Percentiles rank a stretch among this genome's conserved stretches.
These are phyloP conservation scores for Euphrasia arctica DNA, from an alignment of 305 asterid genomes.

Conservation along the genomic window DNA sequence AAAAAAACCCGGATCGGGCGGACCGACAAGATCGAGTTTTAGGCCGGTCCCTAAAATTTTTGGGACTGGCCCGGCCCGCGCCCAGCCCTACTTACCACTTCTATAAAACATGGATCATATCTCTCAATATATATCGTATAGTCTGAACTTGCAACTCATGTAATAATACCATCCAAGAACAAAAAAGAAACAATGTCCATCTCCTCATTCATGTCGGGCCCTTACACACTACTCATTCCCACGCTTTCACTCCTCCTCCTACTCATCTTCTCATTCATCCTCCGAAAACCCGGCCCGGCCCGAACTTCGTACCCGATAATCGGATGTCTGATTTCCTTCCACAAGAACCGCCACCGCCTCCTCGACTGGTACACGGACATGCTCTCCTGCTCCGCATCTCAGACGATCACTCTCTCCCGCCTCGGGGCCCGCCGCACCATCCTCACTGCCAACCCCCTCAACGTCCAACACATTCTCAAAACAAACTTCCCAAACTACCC, in stretches of 20 bases:
- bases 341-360: slow-evolving; percentile 43
- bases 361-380: slow-evolving; percentile 54
- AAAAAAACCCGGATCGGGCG: too few relatives aligned
- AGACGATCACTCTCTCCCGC: slow-evolving; percentile 40
- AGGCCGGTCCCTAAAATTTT: too few relatives aligned
- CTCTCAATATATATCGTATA: neutral
- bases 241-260: slow-evolving; percentile 23
- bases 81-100: too few relatives aligned
- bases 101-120: too few relatives aligned
- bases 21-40: too few relatives aligned
- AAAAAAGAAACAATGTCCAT: slow-evolving; percentile 16
- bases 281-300: slow-evolving; percentile 24
- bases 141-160: slow-evolving; percentile 1
- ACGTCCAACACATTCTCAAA: slow-evolving; percentile 42
- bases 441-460: slow-evolving; percentile 43
- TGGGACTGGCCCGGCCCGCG: too few relatives aligned
- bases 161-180: neutral
- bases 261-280: slow-evolving; percentile 24
- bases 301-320: slow-evolving; percentile 37
- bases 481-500: slow-evolving; percentile 45
- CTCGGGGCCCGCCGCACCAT: slow-evolving; percentile 45
- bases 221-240: slow-evolving; percentile 22
- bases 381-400: slow-evolving; percentile 39
- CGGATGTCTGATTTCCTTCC: slow-evolving; percentile 45
- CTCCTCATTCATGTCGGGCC: slow-evolving; percentile 18